Evolutionary conservation across 2,329 filamentous ascomycete species (phyloP), one percentile per base, ranked within the genome.

Genomic region (Cladosporium phlei): DNA sequence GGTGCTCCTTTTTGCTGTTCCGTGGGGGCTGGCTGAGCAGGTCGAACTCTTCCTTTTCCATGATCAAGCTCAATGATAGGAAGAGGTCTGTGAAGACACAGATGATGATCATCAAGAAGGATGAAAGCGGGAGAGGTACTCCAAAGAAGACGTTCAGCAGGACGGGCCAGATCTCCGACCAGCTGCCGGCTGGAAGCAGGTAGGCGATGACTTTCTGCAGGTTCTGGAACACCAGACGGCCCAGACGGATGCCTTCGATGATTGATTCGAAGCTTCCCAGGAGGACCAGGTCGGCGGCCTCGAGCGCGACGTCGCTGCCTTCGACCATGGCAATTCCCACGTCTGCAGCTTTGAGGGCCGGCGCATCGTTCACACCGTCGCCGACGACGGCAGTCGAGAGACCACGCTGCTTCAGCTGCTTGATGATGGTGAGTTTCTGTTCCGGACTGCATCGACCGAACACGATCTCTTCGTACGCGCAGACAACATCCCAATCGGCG

Each of bases 281-380:
- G 17, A 68, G 51, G 24, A 68, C 63, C 46, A 68, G 68, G 27
- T 66, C 63, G 7, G 63, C 63, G 2, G 66, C 65, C 16, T 64
- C 65, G 45, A 68, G 68, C 12, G 79, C 74, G 3, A 82, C 79
- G 58, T 83, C 80, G 5, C 80, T 83, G 50, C 81, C 80, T 14
- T 79, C 73, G 46, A 83, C 78, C 69, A 71, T 71, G 16, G 68
- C 69, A 25, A 71, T 69, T 50, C 69, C 69, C 10, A 71, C 68
- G 48, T 72, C 69, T 3, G 69, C 69, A 14, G 63, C 65, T 55
- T 71, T 69, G 5, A 71, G 61, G 9, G 67, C 66, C 12, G 69
- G 69, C 7, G 66, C 66, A 47, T 71, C 69, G 47, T 72, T 72
- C 32, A 71, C 69, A 47, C 69, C 69, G 35, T 72, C 68, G 35